A percentile compares a stretch with the other conserved stretches of the same genome.
Evolutionary conservation across 352 stramenopile genomes (phyloP).

Genomic region (Aphanomyces euteiches): DNA sequence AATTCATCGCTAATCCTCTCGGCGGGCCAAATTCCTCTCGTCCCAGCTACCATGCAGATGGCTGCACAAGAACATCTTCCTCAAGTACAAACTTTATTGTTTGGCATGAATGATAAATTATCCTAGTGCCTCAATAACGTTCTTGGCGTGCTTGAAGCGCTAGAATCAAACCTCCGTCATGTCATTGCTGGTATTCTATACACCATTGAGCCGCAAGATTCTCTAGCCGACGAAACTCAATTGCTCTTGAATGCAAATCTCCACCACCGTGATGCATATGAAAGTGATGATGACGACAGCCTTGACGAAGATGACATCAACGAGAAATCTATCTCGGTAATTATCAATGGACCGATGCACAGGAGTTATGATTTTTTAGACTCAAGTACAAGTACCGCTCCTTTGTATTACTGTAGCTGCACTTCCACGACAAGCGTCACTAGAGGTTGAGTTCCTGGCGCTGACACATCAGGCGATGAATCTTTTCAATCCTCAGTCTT

Average conservation of each 20-base stretch:
- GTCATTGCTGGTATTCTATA: conserved; percentile 66
- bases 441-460: conserved; percentile 74
- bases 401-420: conserved; percentile 63
- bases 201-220: conserved; percentile 34
- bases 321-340: conserved; percentile 13
- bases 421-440: conserved; percentile 59
- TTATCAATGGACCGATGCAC: no score
- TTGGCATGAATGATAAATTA: no score
- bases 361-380: no score
- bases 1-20: conserved; percentile 89
- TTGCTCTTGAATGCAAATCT: conserved; percentile 46
- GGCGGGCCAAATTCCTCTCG: conserved; percentile 96
- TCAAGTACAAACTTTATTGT: no score
- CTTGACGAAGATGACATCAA: conserved; percentile 65
- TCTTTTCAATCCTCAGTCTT: not conserved
- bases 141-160: conserved; percentile 59
- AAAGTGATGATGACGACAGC: conserved; percentile 56
- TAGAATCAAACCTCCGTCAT: conserved; percentile 77
- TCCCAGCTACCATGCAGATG: conserved; percentile 93
- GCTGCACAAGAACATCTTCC: conserved; percentile 32
- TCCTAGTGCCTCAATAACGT: conserved; percentile 59
- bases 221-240: conserved; percentile 6
- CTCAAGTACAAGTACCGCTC: conserved; percentile 40
- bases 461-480: conserved; percentile 46
- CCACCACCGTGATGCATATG: conserved; percentile 51